Conservation (phyloP, 2,329 filamentous ascomycete species). For the Botrytis squamosa region DNA sequence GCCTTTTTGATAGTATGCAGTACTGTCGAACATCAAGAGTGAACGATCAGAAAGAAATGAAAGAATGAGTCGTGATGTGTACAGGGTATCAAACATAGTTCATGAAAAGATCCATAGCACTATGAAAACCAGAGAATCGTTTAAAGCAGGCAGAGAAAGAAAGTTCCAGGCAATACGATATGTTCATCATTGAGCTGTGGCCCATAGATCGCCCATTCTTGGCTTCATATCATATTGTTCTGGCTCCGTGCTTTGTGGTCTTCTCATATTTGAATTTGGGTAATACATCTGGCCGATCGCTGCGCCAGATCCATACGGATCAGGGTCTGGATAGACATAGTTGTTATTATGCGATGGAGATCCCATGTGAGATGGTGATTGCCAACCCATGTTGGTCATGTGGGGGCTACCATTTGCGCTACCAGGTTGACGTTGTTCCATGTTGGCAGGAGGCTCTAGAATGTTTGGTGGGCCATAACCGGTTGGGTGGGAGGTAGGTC, state of each 20-base stretch:
- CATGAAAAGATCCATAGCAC: constrained; percentile 23
- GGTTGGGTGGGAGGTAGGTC: constrained; percentile 82
- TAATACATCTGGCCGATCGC: constrained; percentile 70
- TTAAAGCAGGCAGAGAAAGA: background rate
- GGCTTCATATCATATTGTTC: constrained; percentile 63
- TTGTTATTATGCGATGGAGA: constrained; percentile 62
- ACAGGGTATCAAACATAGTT: constrained; percentile 37
- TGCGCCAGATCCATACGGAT: constrained; percentile 62
- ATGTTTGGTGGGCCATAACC: constrained; percentile 70
- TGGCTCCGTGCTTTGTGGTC: constrained; percentile 74
- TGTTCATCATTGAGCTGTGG: constrained; percentile 45
- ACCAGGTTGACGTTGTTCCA: constrained; percentile 64
- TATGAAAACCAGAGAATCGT: constrained; percentile 6
- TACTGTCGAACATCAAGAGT: constrained; percentile 25
- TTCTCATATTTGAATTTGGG: constrained; percentile 63
- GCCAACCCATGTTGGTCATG: constrained; percentile 73
- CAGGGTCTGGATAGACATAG: constrained; percentile 82
- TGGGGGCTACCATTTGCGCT: constrained; percentile 85
- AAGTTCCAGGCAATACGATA: constrained; percentile 1
- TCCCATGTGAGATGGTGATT: constrained; percentile 69
- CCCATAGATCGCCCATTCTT: constrained; percentile 55
- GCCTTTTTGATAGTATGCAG: constrained; percentile 28
- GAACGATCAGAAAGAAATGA: constrained; percentile 20
- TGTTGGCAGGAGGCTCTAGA: constrained; percentile 75
- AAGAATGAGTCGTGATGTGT: constrained; percentile 26